phyloP scores from a whole-genome alignment of 2,329 filamentous ascomycete species.

The Epichloe amarillans region DNA sequence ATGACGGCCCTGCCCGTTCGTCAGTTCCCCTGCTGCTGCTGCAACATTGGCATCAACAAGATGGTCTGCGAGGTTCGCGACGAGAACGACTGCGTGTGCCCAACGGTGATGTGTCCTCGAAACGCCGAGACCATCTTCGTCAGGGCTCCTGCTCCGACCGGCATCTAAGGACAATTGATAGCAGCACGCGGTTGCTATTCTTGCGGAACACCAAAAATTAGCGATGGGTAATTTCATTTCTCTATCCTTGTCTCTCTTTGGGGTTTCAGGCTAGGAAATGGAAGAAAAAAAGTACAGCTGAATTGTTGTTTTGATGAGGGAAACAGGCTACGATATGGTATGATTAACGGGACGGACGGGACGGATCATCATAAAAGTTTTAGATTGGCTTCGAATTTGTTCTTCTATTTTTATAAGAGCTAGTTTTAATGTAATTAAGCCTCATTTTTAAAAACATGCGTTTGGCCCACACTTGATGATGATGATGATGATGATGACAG shows the following conservation, averaged over 20 bases:
- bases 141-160: background rate
- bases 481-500: background rate
- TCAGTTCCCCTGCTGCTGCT: slow-evolving; percentile 12
- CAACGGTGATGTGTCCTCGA: slow-evolving; percentile 7
- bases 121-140: slow-evolving; percentile 1
- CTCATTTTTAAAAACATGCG: background rate
- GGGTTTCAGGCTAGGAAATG: background rate
- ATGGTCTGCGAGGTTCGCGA: slow-evolving; percentile 10
- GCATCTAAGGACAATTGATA: background rate
- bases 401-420: background rate
- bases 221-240: background rate
- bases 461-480: background rate
- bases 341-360: background rate
- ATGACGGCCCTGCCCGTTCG: background rate
- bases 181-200: background rate
- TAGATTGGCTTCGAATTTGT: background rate
- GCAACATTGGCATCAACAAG: slow-evolving; percentile 7
- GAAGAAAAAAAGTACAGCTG: background rate
- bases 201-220: background rate
- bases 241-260: background rate
- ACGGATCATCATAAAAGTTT: background rate
- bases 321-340: background rate
- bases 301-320: background rate
- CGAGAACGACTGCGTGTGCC: slow-evolving; percentile 11
- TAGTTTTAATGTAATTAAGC: background rate